These are phyloP conservation scores for Ploettnerulaceae sp. DNA, from an alignment of 2,329 filamentous ascomycete genomes.

Conservation along the genomic window DNA sequence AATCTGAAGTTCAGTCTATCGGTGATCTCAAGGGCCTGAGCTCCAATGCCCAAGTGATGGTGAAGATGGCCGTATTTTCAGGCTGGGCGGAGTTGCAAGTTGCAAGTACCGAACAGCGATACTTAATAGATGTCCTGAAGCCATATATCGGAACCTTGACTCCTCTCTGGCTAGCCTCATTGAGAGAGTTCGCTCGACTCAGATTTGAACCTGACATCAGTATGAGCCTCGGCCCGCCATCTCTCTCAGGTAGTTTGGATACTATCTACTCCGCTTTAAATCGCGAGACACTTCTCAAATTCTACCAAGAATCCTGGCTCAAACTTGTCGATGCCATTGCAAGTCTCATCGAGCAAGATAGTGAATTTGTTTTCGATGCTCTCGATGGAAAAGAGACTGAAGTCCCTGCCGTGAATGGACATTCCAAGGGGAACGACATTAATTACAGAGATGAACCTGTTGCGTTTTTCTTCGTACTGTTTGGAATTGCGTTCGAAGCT, in stretches of 20 bases:
- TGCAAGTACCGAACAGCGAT: slow-evolving; percentile 85
- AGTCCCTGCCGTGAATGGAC: slow-evolving; percentile 35
- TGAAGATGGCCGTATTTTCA: slow-evolving; percentile 94
- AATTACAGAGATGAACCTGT: slow-evolving; percentile 98
- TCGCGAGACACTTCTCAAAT: slow-evolving; percentile 84
- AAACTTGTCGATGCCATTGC: slow-evolving; percentile 96
- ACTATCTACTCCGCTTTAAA: slow-evolving; percentile 94
- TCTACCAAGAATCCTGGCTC: slow-evolving; percentile 97
- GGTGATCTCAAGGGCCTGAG: slow-evolving; percentile 90
- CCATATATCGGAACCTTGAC: slow-evolving; percentile 87
- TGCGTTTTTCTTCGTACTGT: slow-evolving; percentile 97
- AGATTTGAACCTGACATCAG: slow-evolving; percentile 97
- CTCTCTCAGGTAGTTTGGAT: slow-evolving; percentile 79
- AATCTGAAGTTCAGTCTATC: slow-evolving; percentile 77
- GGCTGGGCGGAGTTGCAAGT: slow-evolving; percentile 98
- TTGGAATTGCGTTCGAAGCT: slow-evolving; percentile 93
- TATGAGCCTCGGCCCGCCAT: slow-evolving; percentile 76
- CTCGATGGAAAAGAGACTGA: slow-evolving; percentile 75
- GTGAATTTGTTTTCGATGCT: slow-evolving; percentile 94
- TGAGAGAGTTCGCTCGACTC: slow-evolving; percentile 88
- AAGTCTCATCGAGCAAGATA: slow-evolving; percentile 94
- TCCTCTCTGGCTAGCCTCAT: slow-evolving; percentile 86
- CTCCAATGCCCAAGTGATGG: slow-evolving; percentile 96
- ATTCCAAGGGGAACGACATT: slow-evolving; percentile 69
- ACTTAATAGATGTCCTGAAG: slow-evolving; percentile 80